Evolutionary conservation across 1,139 yeast genomes (phyloP).

Genomic region (Hemisphaericaspora lyxosophila): DNA sequence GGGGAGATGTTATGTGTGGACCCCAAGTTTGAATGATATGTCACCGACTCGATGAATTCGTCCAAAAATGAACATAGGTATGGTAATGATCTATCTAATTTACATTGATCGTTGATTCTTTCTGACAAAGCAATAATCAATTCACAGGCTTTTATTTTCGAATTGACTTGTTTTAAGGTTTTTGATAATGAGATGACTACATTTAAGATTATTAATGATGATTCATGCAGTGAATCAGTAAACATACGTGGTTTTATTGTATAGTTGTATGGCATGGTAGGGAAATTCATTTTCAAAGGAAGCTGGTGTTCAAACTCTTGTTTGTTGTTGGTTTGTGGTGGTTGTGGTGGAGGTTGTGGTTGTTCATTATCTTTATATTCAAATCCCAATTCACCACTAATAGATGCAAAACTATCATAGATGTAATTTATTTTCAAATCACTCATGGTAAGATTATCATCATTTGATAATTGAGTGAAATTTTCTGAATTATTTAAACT

Average conservation of each 20-base stretch:
- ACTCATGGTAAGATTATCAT: conserved; percentile 35
- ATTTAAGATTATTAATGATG: conserved; percentile 64
- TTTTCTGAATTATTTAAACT: conserved; percentile 26
- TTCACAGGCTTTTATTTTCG: conserved; percentile 73
- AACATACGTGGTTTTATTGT: conserved; percentile 36
- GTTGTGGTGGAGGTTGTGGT: background rate
- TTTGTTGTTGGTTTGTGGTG: background rate
- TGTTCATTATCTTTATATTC: conserved; percentile 20
- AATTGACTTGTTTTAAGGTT: conserved; percentile 60
- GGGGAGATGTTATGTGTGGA: conserved; percentile 16
- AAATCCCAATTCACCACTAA: conserved; percentile 49
- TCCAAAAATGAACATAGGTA: conserved; percentile 56
- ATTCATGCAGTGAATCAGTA: conserved; percentile 35
- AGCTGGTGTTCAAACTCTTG: conserved; percentile 14
- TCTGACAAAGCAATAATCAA: conserved; percentile 75
- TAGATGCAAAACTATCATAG: conserved; percentile 54
- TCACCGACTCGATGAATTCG: conserved; percentile 26
- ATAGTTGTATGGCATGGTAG: conserved; percentile 46
- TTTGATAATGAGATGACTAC: conserved; percentile 65
- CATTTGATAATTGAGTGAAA: conserved; percentile 14
- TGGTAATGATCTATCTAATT: conserved; percentile 83
- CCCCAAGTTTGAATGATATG: background rate
- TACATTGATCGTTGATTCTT: conserved; percentile 75
- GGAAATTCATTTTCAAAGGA: conserved; percentile 53
- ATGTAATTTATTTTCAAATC: conserved; percentile 63